Percentiles rank a stretch among this genome's conserved stretches.
phyloP scores from a whole-genome alignment of 2,329 filamentous ascomycete genomes.

The Ceratocystis albifundus region DNA sequence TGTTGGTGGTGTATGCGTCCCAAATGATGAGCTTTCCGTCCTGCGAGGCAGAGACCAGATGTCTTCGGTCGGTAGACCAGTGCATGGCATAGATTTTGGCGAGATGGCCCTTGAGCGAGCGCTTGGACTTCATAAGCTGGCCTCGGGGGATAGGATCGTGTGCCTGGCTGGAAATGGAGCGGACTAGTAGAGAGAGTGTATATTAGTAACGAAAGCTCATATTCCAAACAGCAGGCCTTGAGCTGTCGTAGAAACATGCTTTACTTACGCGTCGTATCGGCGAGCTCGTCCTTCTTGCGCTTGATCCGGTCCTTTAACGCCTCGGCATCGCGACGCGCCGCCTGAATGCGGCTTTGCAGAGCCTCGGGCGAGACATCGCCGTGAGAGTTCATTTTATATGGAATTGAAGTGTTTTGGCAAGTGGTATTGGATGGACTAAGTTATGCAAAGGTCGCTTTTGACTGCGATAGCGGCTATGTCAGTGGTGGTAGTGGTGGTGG shows the following conservation, averaged over 20 bases:
- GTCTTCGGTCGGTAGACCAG: slow-evolving; percentile 96
- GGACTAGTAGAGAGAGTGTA: slow-evolving; percentile 50
- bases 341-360: slow-evolving; percentile 88
- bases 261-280: slow-evolving; percentile 87
- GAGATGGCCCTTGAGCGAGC: slow-evolving; percentile 91
- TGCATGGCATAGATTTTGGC: slow-evolving; percentile 99
- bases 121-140: slow-evolving; percentile 90
- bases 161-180: slow-evolving; percentile 81
- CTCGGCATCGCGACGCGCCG: slow-evolving; percentile 93
- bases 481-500: background rate
- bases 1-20: slow-evolving; percentile 99
- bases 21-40: slow-evolving; percentile 99
- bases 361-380: slow-evolving; percentile 58
- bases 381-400: slow-evolving; percentile 43
- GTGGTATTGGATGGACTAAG: background rate
- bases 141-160: slow-evolving; percentile 87
- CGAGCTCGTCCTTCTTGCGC: slow-evolving; percentile 98
- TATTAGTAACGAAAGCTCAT: background rate
- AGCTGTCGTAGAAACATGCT: background rate
- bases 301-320: slow-evolving; percentile 97
- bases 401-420: background rate
- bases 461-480: background rate
- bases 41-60: slow-evolving; percentile 94
- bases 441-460: background rate
- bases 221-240: background rate